phyloP scores from a whole-genome alignment of 1,284 basidiomycete genomes.

The Cryptococcus sp. region DNA sequence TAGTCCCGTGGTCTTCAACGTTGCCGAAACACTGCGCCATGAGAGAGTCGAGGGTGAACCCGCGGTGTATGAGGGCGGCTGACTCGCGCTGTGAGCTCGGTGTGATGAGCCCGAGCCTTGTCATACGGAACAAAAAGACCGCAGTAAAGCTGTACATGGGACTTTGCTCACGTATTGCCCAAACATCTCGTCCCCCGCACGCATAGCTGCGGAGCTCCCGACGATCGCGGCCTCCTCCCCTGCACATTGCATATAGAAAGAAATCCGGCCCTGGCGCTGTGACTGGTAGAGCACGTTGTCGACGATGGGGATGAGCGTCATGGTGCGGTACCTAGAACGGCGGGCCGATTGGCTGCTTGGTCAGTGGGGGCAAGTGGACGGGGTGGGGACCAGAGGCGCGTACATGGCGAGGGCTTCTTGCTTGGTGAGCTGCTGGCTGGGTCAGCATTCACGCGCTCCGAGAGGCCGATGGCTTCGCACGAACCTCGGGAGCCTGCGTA shows the following conservation, averaged over 20 bases:
- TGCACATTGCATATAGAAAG: conserved; percentile 73
- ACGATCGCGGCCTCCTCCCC: conserved; percentile 91
- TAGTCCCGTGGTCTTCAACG: conserved; percentile 71
- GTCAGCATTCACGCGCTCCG: not conserved
- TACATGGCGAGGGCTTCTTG: conserved; percentile 68
- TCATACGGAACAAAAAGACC: no score
- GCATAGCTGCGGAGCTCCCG: conserved; percentile 81
- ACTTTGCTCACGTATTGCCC: conserved; percentile 55
- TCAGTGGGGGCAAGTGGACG: not conserved
- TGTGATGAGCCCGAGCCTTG: not conserved
- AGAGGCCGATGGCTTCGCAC: conserved; percentile 6
- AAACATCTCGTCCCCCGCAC: conserved; percentile 70
- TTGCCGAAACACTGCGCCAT: conserved; percentile 91
- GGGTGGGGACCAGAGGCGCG: conserved; percentile 29
- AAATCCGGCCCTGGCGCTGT: conserved; percentile 89
- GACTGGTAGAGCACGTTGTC: conserved; percentile 88
- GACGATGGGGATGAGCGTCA: conserved; percentile 77
- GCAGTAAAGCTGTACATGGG: no score
- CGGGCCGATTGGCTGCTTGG: no score
- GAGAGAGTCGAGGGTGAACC: conserved; percentile 65
- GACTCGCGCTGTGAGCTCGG: conserved; percentile 66
- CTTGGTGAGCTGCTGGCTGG: conserved; percentile 61
- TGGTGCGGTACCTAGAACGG: conserved; percentile 74
- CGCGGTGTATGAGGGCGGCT: conserved; percentile 85
- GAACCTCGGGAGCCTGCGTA: conserved; percentile 67